These are phyloP conservation scores for Strobilomyces confusus DNA, from an alignment of 768 basidiomycete genomes.

Conservation along the genomic window DNA sequence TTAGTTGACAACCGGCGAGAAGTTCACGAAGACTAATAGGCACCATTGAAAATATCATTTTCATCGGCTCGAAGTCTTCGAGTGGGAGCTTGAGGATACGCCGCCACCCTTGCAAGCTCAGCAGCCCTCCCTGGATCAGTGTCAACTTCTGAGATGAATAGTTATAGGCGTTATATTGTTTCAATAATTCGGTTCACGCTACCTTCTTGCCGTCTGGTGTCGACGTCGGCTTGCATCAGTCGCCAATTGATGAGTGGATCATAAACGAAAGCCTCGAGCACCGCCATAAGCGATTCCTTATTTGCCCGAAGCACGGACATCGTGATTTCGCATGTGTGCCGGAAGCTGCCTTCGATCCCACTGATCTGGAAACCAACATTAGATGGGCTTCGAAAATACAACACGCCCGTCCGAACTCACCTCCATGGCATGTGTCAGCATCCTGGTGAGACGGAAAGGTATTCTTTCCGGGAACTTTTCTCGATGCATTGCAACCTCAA, in stretches of 20 bases:
- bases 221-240: slow-evolving; percentile 80
- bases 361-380: slow-evolving; percentile 66
- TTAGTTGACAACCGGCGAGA: slow-evolving; percentile 2
- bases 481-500: slow-evolving; percentile 95
- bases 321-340: slow-evolving; percentile 93
- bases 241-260: slow-evolving; percentile 98
- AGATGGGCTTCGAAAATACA: neutral
- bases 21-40: slow-evolving; percentile 21
- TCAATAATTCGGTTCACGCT: slow-evolving; percentile 4
- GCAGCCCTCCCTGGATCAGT: slow-evolving; percentile 50
- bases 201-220: slow-evolving; percentile 69
- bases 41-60: slow-evolving; percentile 90
- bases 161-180: neutral
- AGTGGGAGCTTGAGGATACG: slow-evolving; percentile 73
- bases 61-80: slow-evolving; percentile 89
- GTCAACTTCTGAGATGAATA: slow-evolving; percentile 35
- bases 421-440: slow-evolving; percentile 99
- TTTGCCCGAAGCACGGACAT: slow-evolving; percentile 96
- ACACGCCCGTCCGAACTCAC: slow-evolving; percentile 37
- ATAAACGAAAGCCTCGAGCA: slow-evolving; percentile 97
- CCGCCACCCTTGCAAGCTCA: slow-evolving; percentile 63
- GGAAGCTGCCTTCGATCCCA: slow-evolving; percentile 96
- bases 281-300: slow-evolving; percentile 98
- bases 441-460: slow-evolving; percentile 95
- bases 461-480: slow-evolving; percentile 99